Evolutionary conservation across 176 grass and related monocot genomes (phyloP).

Genomic region (Raddia guianensis): DNA sequence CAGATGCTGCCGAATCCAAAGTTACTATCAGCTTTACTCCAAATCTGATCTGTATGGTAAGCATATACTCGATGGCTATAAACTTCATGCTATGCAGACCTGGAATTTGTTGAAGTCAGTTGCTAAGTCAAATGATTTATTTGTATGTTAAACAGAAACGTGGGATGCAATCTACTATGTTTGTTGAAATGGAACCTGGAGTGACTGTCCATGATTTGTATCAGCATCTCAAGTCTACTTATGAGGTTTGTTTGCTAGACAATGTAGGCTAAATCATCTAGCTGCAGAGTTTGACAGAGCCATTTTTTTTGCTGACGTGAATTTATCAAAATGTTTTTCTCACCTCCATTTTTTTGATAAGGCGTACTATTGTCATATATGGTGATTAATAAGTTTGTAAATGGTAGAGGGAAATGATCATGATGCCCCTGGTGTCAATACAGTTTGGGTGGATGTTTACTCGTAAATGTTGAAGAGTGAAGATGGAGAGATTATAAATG

Average conservation of each 20-base stretch:
- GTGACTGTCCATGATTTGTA: constrained; percentile 74
- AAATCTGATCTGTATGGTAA: constrained; percentile 96
- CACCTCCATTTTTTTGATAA: no score
- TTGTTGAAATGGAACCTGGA: constrained; percentile 82
- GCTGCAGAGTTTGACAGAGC: background rate
- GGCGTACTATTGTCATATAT: no score
- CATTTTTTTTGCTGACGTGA: constrained; percentile 17
- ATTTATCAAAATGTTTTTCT: background rate
- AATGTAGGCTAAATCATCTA: constrained; percentile 18
- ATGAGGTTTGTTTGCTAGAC: constrained; percentile 60
- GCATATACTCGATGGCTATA: constrained; percentile 4
- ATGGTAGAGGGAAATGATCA: no score
- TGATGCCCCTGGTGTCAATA: no score
- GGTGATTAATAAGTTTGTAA: no score
- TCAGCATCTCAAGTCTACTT: constrained; percentile 75
- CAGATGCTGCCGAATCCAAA: constrained; percentile 78
- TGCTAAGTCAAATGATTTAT: constrained; percentile 14
- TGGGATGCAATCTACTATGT: constrained; percentile 97
- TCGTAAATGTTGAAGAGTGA: no score
- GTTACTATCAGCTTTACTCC: constrained; percentile 97
- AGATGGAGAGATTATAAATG: no score
- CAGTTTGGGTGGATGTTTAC: no score
- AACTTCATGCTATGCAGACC: background rate
- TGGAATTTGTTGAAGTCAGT: constrained; percentile 15
- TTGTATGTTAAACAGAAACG: constrained; percentile 66